These are phyloP conservation scores for Irpex sp. DNA, from an alignment of 1,284 basidiomycete genomes.

Conservation along the genomic window DNA sequence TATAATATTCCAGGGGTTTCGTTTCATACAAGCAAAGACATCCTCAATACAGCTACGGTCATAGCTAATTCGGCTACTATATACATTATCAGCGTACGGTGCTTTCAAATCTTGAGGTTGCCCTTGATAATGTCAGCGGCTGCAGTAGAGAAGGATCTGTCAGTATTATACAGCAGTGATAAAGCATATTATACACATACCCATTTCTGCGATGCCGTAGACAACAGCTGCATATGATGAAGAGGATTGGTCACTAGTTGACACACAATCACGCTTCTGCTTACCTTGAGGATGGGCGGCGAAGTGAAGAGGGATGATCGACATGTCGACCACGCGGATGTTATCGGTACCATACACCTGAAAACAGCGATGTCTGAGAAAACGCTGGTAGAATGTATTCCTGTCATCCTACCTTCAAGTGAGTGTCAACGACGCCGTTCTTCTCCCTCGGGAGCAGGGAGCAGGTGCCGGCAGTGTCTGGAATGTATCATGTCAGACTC, in stretches of 20 bases:
- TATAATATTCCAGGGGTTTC: neutral
- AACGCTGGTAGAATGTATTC: neutral
- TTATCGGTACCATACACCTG: slow-evolving; percentile 36
- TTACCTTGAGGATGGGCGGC: slow-evolving; percentile 27
- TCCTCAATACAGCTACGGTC: neutral
- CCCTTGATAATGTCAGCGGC: slow-evolving; percentile 32
- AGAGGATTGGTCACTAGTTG: neutral
- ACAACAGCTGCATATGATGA: slow-evolving; percentile 19
- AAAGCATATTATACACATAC: slow-evolving; percentile 12
- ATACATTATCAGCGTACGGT: neutral
- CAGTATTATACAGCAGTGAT: neutral
- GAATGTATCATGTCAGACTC: neutral
- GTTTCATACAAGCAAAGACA: neutral
- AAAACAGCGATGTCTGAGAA: slow-evolving; percentile 33
- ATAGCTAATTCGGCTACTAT: neutral
- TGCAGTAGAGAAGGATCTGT: slow-evolving; percentile 2
- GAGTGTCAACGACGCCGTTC: slow-evolving; percentile 26
- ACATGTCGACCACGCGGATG: slow-evolving; percentile 33
- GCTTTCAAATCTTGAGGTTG: slow-evolving; percentile 10
- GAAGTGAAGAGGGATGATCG: slow-evolving; percentile 27
- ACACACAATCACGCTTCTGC: neutral
- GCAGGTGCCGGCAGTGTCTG: slow-evolving; percentile 28
- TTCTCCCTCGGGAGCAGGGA: slow-evolving; percentile 27
- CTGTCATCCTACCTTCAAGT: slow-evolving; percentile 19
- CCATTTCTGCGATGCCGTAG: slow-evolving; percentile 29